Percentiles rank a stretch among this genome's conserved stretches.
phyloP scores from a whole-genome alignment of 257 asterid genomes.

The Voacanga thouarsii region DNA sequence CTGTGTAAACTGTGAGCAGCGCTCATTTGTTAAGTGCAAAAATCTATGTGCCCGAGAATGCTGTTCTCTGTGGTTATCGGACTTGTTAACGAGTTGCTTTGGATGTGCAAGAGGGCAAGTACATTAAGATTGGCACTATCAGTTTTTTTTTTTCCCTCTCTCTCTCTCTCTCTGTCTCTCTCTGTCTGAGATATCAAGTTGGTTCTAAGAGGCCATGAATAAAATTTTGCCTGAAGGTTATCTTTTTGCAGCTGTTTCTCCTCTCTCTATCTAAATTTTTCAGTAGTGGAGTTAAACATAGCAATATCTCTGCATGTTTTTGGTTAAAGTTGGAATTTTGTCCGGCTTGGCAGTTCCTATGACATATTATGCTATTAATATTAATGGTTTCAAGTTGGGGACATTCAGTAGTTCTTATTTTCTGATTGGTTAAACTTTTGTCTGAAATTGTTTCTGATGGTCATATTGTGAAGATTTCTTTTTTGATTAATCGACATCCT shows the following conservation, averaged over 20 bases:
- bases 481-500: background rate
- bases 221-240: too few species aligned
- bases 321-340: background rate
- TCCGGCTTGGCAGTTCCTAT: background rate
- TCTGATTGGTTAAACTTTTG: background rate
- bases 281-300: background rate
- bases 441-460: background rate
- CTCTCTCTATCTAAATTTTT: too few species aligned
- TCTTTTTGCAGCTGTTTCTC: too few species aligned
- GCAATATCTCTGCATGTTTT: background rate
- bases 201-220: background rate
- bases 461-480: background rate
- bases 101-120: too few species aligned
- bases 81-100: background rate
- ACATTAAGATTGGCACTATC: background rate
- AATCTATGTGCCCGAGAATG: background rate
- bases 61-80: background rate
- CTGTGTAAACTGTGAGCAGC: too few species aligned
- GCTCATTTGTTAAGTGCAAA: background rate
- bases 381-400: too few species aligned
- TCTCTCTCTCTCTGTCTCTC: too few species aligned
- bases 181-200: background rate
- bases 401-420: background rate
- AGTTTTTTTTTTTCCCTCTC: too few species aligned
- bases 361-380: too few species aligned